Evolutionary conservation across 1,139 yeast genomes (phyloP).

Genomic region (Protomyces inouyei): DNA sequence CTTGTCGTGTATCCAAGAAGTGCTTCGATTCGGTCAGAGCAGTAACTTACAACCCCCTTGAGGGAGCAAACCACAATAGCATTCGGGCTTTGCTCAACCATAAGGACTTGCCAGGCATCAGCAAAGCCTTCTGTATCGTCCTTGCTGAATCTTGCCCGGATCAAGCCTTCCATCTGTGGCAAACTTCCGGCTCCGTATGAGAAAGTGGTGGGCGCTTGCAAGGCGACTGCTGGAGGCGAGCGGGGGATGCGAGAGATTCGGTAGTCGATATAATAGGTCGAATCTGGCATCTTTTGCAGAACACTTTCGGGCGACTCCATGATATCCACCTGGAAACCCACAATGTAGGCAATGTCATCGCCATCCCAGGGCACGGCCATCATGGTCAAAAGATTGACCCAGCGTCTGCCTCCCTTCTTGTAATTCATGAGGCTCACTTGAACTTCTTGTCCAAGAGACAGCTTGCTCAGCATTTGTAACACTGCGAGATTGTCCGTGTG

Average conservation of each 20-base stretch:
- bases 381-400: constrained; percentile 30
- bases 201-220: not conserved
- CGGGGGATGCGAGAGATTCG: not conserved
- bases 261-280: constrained; percentile 11
- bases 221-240: not conserved
- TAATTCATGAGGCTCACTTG: constrained; percentile 30
- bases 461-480: constrained; percentile 9
- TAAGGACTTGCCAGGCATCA: constrained; percentile 4
- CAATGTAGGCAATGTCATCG: constrained; percentile 7
- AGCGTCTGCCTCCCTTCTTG: constrained; percentile 28
- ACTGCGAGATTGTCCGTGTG: constrained; percentile 30
- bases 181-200: not conserved
- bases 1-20: constrained; percentile 29
- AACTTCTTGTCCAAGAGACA: constrained; percentile 27
- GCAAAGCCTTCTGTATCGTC: not conserved
- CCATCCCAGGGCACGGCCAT: constrained; percentile 29
- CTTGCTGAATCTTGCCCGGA: not conserved
- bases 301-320: constrained; percentile 4
- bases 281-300: not conserved
- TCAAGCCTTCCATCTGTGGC: not conserved
- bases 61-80: constrained; percentile 27
- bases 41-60: constrained; percentile 26
- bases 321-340: constrained; percentile 13
- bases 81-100: constrained; percentile 25
- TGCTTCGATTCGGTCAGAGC: constrained; percentile 12